Evolutionary conservation across 257 asterid species (phyloP), one percentile per base, ranked within the genome.

Genomic region (Gynochthodes officinalis): DNA sequence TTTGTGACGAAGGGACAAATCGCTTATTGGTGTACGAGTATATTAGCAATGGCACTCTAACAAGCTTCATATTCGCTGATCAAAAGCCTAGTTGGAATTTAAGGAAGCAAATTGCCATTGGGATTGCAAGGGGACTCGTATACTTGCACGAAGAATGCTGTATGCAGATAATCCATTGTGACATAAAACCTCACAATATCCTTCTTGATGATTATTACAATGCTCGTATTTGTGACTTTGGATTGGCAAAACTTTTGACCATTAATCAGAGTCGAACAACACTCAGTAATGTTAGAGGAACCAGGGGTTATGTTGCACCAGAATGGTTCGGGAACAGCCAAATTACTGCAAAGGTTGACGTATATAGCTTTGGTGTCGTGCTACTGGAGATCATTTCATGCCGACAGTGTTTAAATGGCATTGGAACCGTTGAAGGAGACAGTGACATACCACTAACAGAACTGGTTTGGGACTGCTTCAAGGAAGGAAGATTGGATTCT

Each of bases 381-480:
- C 43, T 82, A n/a, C n/a, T n/a, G n/a, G n/a, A n/a, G n/a, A n/a
- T n/a, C 64, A 74, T 89, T n/a, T 55, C 75, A 1, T 85, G 91
- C 12, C 72, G 81, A 74, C 84, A 30, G 54, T 59, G 75, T 52
- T 14, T 82, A 62, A 73, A 71, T 10, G 62, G 69, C 5, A 0
- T 75, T 72, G 82, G 79, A 42, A 15, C 12, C 11, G 89, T 71
- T 46, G 76, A 68, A 4, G 82, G 76, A 2, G 85, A 67, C 4
- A 64, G 21, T 12, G 70, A 68, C 6, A 69, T 84, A 7, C 69
- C 64, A 13, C 13, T 89, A 48, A 79, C 80, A 0, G 87, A 83
- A 33, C 87, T 87, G 89, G 90, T 72, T 19, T 88, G 82, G 83
- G 89, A 87, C 32, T 79, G 90, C 59, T 80, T 78, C 16, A 19